phyloP scores from a whole-genome alignment of 306 rosid genomes.

The Erythrophleum fordii region DNA sequence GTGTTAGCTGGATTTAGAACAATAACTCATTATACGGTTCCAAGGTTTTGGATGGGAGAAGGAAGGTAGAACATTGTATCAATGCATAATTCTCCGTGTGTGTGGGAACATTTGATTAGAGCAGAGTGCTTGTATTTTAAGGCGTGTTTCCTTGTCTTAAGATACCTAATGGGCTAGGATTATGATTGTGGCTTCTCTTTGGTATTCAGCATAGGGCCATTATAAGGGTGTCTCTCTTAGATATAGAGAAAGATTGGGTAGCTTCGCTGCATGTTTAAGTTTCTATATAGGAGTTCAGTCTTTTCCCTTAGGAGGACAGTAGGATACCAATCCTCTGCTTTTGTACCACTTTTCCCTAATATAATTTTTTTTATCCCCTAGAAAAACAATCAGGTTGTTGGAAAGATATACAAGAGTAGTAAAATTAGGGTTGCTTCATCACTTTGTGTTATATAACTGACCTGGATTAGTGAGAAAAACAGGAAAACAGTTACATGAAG shows the following conservation, averaged over 20 bases:
- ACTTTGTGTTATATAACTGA: neutral
- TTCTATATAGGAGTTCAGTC: neutral
- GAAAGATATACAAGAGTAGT: neutral
- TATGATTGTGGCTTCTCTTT: neutral
- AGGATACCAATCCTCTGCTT: neutral
- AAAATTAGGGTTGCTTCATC: neutral
- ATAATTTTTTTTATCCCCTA: neutral
- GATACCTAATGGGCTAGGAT: neutral
- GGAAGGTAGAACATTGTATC: neutral
- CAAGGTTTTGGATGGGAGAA: neutral
- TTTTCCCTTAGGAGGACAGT: neutral
- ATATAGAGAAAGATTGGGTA: too few relatives aligned
- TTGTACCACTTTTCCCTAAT: too few relatives aligned
- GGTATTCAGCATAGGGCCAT: too few relatives aligned
- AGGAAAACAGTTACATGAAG: too few relatives aligned
- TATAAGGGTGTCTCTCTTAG: too few relatives aligned
- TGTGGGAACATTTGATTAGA: neutral
- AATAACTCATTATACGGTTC: neutral
- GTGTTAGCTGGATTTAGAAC: neutral
- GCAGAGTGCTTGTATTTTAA: neutral
- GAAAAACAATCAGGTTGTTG: neutral
- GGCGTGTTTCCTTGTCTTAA: neutral
- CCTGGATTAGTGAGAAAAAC: neutral
- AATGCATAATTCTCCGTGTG: neutral
- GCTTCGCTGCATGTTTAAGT: too few relatives aligned